Conservation (phyloP, 2,329 filamentous ascomycete genomes). For the Lasiodiplodia citricola region DNA sequence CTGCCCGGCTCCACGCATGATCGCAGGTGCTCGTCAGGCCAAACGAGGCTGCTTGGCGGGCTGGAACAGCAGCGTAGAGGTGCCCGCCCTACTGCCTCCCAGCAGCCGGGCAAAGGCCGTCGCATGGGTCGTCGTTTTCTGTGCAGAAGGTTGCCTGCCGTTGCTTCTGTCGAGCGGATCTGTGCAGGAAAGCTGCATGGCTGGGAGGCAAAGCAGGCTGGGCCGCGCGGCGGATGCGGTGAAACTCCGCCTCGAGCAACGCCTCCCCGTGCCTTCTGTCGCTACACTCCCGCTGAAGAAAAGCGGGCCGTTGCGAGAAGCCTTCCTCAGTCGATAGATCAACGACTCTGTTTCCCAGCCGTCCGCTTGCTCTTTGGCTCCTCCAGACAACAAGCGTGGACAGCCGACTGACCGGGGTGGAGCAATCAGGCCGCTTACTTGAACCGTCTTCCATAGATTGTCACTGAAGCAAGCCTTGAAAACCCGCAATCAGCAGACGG, state of each 20-base stretch:
- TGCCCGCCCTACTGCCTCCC: conserved; percentile 1
- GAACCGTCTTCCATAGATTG: conserved; percentile 18
- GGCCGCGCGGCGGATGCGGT: background rate
- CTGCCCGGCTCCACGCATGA: background rate
- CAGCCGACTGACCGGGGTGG: background rate
- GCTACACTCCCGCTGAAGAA: background rate
- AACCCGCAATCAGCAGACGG: background rate
- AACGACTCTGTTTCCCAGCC: background rate
- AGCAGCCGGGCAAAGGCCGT: background rate
- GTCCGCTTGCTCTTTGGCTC: background rate
- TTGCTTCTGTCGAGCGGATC: background rate
- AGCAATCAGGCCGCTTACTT: conserved; percentile 12
- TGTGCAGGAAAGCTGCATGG: conserved; percentile 4
- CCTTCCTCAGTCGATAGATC: background rate
- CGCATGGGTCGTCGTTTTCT: conserved; percentile 8
- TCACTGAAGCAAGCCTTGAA: conserved; percentile 20
- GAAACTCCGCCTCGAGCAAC: conserved; percentile 21
- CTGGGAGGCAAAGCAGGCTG: background rate
- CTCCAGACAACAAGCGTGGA: background rate
- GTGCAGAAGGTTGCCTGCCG: background rate
- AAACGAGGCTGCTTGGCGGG: conserved; percentile 8
- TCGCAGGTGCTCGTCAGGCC: background rate
- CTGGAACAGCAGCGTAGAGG: background rate
- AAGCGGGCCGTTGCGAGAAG: conserved; percentile 9
- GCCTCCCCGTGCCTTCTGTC: background rate